Evolutionary conservation across 2,329 filamentous ascomycete genomes (phyloP).

Genomic region (Thelonectria discophora): DNA sequence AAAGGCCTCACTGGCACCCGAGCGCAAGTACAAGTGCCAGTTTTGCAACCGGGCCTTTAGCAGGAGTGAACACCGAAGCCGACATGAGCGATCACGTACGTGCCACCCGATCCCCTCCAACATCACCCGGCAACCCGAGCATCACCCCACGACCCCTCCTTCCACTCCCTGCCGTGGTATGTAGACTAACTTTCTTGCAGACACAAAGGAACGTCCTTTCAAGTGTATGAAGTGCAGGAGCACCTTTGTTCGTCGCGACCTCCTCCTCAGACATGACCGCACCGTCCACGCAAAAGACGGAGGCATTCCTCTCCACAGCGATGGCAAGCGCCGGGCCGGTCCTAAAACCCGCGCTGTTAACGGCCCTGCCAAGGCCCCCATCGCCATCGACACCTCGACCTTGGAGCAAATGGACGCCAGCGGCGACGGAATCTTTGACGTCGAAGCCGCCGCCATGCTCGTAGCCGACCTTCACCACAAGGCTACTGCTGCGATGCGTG

Average conservation of each 20-base stretch:
- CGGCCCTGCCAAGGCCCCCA: conserved; percentile 77
- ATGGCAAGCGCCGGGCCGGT: conserved; percentile 84
- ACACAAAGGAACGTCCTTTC: conserved; percentile 98
- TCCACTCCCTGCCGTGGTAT: conserved; percentile 13
- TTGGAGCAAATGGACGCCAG: conserved; percentile 93
- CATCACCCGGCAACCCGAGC: conserved; percentile 21
- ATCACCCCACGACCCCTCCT: conserved; percentile 22
- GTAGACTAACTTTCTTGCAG: conserved; percentile 58
- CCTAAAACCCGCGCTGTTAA: conserved; percentile 72
- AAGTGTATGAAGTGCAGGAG: conserved; percentile 98
- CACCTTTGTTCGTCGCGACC: conserved; percentile 96
- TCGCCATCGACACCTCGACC: conserved; percentile 83
- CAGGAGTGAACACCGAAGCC: conserved; percentile 93
- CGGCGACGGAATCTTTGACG: conserved; percentile 90
- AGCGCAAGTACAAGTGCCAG: conserved; percentile 99
- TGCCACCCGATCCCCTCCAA: conserved; percentile 46
- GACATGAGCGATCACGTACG: conserved; percentile 98
- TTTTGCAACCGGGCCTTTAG: conserved; percentile 98
- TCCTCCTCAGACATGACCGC: conserved; percentile 95
- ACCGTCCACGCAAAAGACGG: conserved; percentile 99
- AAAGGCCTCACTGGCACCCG: conserved; percentile 80
- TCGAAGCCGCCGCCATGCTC: conserved; percentile 97
- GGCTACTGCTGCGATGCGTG: conserved; percentile 76
- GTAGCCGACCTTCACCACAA: conserved; percentile 99
- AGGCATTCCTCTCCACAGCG: conserved; percentile 90